Conservation (phyloP, 176 grass and related monocot species). For the Phragmites australis region DNA sequence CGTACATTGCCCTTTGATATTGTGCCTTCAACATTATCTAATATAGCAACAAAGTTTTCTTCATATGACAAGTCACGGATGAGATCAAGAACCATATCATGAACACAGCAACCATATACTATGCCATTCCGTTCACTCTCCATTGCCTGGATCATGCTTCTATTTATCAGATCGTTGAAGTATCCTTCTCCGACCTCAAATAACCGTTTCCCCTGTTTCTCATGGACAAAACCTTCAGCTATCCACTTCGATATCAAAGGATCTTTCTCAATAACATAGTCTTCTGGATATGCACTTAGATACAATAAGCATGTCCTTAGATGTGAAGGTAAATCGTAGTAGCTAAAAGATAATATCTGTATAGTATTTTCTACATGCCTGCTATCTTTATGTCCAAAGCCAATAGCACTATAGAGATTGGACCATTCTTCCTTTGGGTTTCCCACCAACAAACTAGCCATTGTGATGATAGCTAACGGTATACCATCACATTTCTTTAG, state of each 20-base stretch:
- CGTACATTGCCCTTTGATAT: neutral
- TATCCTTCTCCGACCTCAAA: neutral
- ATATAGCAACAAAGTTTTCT: neutral
- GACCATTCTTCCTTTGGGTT: neutral
- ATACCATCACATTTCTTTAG: neutral
- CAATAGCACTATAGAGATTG: neutral
- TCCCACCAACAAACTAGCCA: neutral
- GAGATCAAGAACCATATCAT: neutral
- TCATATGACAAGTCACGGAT: neutral
- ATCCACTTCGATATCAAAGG: constrained; percentile 2
- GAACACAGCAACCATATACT: neutral
- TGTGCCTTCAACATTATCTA: neutral
- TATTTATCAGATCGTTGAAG: constrained; percentile 5
- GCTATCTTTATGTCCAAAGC: neutral
- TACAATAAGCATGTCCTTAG: neutral
- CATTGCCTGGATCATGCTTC: neutral
- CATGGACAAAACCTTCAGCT: neutral
- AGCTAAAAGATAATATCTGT: neutral
- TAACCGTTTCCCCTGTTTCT: neutral
- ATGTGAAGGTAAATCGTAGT: neutral
- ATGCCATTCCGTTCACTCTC: rapidly evolving
- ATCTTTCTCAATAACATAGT: neutral
- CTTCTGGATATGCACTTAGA: neutral
- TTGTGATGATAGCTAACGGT: constrained; percentile 16
- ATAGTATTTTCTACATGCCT: neutral